Percentiles rank a stretch among this genome's conserved stretches.
Conservation (phyloP, 345 rosid species). For the Euphorbia tirucalli region DNA sequence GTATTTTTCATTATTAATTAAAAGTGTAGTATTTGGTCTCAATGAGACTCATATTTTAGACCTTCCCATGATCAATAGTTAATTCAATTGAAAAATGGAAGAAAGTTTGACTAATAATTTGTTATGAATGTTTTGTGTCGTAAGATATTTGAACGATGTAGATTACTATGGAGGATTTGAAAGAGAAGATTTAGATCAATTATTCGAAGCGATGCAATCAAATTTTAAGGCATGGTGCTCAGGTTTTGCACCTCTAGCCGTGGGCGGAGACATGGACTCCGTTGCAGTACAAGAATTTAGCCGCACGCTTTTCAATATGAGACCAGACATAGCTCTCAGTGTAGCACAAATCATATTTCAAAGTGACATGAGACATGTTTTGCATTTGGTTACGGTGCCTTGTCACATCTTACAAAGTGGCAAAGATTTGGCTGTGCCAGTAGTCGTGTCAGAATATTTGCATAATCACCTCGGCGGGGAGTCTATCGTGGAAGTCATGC, state of each 20-base stretch:
- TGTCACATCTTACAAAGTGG: constrained; percentile 83
- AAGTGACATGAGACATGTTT: constrained; percentile 67
- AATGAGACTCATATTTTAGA: too few species aligned
- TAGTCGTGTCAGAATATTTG: constrained; percentile 69
- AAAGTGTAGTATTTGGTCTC: too few species aligned
- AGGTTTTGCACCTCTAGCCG: constrained; percentile 81
- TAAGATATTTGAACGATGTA: constrained; percentile 66
- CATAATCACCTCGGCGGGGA: constrained; percentile 60
- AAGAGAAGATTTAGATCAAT: constrained; percentile 68
- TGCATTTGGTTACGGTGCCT: constrained; percentile 59
- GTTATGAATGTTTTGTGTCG: background rate
- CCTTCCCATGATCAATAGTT: too few species aligned
- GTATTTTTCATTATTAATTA: too few species aligned
- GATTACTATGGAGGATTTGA: constrained; percentile 90
- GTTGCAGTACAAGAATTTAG: constrained; percentile 90
- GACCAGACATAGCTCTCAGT: constrained; percentile 84
- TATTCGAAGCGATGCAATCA: constrained; percentile 69
- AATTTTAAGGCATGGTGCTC: constrained; percentile 89
- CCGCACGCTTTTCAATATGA: constrained; percentile 89
- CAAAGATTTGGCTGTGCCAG: constrained; percentile 89
- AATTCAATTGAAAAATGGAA: too few species aligned
- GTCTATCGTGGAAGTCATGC: constrained; percentile 76
- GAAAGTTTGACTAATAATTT: too few species aligned
- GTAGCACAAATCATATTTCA: constrained; percentile 70
- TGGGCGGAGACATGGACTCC: constrained; percentile 91